These are phyloP conservation scores for Batkoa obscura DNA, from an alignment of 371 early-diverging fungal genomes.

Conservation along the genomic window DNA sequence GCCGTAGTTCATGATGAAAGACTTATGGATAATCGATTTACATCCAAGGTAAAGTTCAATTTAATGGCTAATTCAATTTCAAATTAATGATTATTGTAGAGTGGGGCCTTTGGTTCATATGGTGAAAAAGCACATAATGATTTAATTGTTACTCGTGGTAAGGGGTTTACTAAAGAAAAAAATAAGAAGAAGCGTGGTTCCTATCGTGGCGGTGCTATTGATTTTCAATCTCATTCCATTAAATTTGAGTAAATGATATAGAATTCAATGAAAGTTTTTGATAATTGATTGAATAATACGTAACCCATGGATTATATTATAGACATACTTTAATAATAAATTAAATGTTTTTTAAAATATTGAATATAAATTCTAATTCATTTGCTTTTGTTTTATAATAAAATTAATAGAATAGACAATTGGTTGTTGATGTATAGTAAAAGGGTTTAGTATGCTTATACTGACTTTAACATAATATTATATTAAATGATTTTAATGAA, in stretches of 20 bases:
- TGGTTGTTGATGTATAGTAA: no score
- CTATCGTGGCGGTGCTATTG: slow-evolving; percentile 84
- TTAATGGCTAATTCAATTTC: background rate
- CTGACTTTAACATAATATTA: no score
- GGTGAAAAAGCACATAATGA: slow-evolving; percentile 87
- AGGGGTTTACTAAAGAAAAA: slow-evolving; percentile 88
- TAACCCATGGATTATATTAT: no score
- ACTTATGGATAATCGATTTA: slow-evolving; percentile 68
- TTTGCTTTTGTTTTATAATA: no score
- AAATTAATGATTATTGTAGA: slow-evolving; percentile 9
- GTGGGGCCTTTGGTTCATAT: slow-evolving; percentile 45
- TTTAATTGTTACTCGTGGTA: slow-evolving; percentile 75
- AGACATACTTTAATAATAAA: no score
- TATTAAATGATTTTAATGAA: no score
- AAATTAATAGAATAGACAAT: no score
- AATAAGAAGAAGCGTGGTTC: slow-evolving; percentile 95
- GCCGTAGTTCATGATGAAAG: slow-evolving; percentile 58
- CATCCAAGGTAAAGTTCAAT: slow-evolving; percentile 21
- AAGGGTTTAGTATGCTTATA: no score
- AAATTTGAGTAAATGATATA: slow-evolving; percentile 62
- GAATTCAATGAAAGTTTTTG: no score
- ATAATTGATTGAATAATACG: no score
- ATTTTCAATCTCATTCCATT: slow-evolving; percentile 64
- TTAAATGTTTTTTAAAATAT: no score
- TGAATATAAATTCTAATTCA: no score